phyloP scores from a whole-genome alignment of 768 basidiomycete species.

The Leccinum boreale region DNA sequence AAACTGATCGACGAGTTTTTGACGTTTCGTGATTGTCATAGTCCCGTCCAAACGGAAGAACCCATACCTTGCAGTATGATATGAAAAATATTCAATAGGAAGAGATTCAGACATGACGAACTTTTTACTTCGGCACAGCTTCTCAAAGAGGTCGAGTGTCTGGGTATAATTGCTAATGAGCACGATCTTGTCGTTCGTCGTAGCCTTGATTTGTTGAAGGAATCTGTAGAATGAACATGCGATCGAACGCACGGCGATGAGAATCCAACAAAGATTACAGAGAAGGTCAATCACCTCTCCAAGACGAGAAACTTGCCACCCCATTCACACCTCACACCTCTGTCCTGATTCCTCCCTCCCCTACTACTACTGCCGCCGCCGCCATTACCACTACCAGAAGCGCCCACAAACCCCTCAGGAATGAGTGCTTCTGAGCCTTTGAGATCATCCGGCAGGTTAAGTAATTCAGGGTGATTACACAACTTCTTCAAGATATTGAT shows the following conservation, averaged over 20 bases:
- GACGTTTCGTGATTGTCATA: constrained; percentile 87
- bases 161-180: constrained; percentile 97
- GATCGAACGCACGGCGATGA: not conserved
- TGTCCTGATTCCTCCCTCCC: constrained; percentile 38
- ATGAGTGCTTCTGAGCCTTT: constrained; percentile 77
- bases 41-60: constrained; percentile 93
- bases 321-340: constrained; percentile 69
- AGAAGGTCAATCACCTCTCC: constrained; percentile 59
- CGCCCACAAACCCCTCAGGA: constrained; percentile 76
- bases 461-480: constrained; percentile 91
- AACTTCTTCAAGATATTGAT: constrained; percentile 94
- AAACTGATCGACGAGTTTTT: constrained; percentile 95
- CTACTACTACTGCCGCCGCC: constrained; percentile 35
- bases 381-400: constrained; percentile 18
- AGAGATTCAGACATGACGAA: constrained; percentile 30
- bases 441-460: constrained; percentile 82
- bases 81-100: not conserved
- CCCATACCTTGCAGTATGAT: constrained; percentile 60
- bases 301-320: constrained; percentile 90
- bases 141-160: constrained; percentile 91
- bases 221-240: constrained; percentile 50
- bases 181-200: constrained; percentile 93
- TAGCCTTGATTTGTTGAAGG: constrained; percentile 73
- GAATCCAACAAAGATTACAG: not conserved
- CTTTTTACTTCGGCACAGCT: constrained; percentile 82